Conservation (phyloP, 192 early-diverging fungal genomes). For the Obelidium mucronatum region DNA sequence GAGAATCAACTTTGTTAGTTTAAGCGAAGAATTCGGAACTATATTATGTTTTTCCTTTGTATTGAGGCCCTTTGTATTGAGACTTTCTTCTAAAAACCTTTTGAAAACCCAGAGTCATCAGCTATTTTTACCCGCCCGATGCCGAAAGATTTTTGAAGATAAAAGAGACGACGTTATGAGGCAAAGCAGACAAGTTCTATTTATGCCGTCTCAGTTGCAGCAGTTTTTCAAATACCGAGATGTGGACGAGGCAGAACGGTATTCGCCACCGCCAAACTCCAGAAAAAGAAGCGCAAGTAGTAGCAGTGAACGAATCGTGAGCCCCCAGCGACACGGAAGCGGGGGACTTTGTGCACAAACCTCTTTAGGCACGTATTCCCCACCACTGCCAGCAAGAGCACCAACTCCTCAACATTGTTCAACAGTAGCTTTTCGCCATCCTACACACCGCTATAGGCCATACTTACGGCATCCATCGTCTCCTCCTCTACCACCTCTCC, state of each 20-base stretch:
- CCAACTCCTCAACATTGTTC: not conserved
- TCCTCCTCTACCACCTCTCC: too few species aligned
- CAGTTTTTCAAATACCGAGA: not conserved
- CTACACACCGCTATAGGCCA: not conserved
- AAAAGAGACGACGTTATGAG: not conserved
- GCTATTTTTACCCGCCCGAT: slow-evolving; percentile 5
- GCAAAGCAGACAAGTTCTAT: not conserved
- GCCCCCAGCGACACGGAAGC: not conserved
- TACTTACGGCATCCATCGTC: not conserved
- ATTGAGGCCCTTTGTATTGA: too few species aligned
- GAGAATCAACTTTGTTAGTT: too few species aligned
- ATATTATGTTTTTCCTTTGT: too few species aligned
- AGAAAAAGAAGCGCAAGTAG: not conserved
- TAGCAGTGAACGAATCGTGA: not conserved
- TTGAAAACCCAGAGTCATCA: too few species aligned
- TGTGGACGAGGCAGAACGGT: not conserved
- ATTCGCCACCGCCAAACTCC: not conserved
- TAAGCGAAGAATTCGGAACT: too few species aligned
- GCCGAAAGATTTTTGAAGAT: not conserved
- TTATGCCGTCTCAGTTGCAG: not conserved
- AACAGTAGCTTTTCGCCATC: not conserved
- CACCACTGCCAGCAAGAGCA: not conserved
- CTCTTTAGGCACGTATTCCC: not conserved
- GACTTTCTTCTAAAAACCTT: too few species aligned
- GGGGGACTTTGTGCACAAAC: too few species aligned